Evolutionary conservation across 371 early-diverging fungal species (phyloP), one percentile per base, ranked within the genome.

Genomic region (Mortierella sp.): DNA sequence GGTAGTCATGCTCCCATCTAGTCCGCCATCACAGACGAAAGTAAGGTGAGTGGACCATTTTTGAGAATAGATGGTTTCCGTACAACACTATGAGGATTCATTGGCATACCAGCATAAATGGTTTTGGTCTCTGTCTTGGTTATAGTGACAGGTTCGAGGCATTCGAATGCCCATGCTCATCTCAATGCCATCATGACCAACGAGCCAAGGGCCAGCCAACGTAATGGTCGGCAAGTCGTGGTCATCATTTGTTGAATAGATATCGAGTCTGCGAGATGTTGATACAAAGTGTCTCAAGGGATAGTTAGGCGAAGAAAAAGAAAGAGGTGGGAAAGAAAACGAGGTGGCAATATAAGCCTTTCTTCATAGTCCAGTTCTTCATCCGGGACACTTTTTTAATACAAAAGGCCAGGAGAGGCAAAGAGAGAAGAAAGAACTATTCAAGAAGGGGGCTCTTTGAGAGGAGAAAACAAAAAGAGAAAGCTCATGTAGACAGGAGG

Each of bases 1-100:
- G 16, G 66, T 55, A 37, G 73, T 66, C 73, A 66, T 66, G 53
- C 44, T 53, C 48, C 64, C 61, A 52, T 64, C 72, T 71, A 61
- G 2, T 29, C 29, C 45, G 29, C 16, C 6, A 29, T 14, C 29
- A 4, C 47, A 47, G 29, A 22, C 22, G 26, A 14, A 31, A 53
- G 31, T 14, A 45, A 45, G 5, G 19, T 2, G 5, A 45, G 24
- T n/a, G 7, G 1, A 19, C 47, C 2, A 14, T 14, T 6, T 19
- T 47, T 47, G 4, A 47, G 29, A 47, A 39, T 6, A 22, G 8
- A 22, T 2, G 16, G n/a, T n/a, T n/a, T n/a, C n/a, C n/a, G n/a
- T n/a, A n/a, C n/a, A n/a, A n/a, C n/a, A n/a, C n/a, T n/a, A n/a
- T n/a, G n/a, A n/a, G n/a, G n/a, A n/a, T 63, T 63, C n/a, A 22